phyloP scores from a whole-genome alignment of 2,329 filamentous ascomycete species.

The Exserohilum turcica region DNA sequence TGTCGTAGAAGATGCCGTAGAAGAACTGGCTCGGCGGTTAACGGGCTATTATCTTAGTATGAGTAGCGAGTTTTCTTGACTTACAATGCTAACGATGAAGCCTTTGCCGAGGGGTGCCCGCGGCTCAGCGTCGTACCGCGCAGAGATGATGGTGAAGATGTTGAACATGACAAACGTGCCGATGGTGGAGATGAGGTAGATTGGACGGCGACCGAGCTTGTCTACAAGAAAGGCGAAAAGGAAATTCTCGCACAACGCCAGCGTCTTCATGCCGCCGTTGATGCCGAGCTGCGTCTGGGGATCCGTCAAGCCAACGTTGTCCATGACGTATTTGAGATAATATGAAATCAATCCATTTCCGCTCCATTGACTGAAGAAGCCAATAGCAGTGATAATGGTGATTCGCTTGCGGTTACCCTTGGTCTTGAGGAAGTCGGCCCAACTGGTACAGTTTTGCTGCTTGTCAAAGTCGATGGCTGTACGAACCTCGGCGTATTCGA shows the following conservation, averaged over 20 bases:
- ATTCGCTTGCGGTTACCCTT: conserved; percentile 47
- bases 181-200: conserved; percentile 50
- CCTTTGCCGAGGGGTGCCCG: conserved; percentile 4
- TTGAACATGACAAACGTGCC: conserved; percentile 53
- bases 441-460: conserved; percentile 6
- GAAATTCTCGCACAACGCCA: conserved; percentile 47
- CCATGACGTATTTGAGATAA: conserved; percentile 46
- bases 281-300: conserved; percentile 45
- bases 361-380: conserved; percentile 47
- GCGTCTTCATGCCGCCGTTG: conserved; percentile 48
- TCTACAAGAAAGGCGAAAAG: conserved; percentile 41
- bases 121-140: conserved; percentile 18
- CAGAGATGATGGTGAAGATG: conserved; percentile 48
- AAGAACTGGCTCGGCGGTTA: conserved; percentile 7
- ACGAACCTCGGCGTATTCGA: conserved; percentile 23
- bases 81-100: conserved; percentile 14
- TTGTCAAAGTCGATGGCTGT: conserved; percentile 29
- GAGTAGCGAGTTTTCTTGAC: not conserved
- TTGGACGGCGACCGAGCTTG: conserved; percentile 50
- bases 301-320: conserved; percentile 47
- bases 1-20: conserved; percentile 18
- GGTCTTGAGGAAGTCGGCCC: conserved; percentile 34
- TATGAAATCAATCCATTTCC: conserved; percentile 50
- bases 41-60: not conserved
- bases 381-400: conserved; percentile 47